Percentiles rank a stretch among this genome's conserved stretches.
These are phyloP conservation scores for Xylaria sp. DNA, from an alignment of 2,329 filamentous ascomycete species.

Conservation along the genomic window DNA sequence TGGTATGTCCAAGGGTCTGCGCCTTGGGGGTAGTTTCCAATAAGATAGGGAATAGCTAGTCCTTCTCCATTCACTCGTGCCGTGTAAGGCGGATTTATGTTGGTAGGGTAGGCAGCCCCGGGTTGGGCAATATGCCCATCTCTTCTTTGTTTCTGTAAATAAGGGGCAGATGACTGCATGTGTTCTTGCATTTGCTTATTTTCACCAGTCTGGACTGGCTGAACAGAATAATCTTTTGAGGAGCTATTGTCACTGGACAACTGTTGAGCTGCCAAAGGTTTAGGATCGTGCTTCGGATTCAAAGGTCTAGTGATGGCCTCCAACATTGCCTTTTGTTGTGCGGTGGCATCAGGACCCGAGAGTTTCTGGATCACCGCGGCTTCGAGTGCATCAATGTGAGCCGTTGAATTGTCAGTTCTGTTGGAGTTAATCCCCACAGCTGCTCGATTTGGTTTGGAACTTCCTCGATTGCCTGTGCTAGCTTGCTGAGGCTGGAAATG, in stretches of 20 bases:
- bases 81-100: conserved; percentile 20
- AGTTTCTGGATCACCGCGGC: conserved; percentile 37
- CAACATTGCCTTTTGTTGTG: conserved; percentile 27
- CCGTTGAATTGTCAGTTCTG: conserved; percentile 38
- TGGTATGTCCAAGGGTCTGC: conserved; percentile 54
- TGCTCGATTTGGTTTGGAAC: conserved; percentile 31
- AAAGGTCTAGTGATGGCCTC: conserved; percentile 30
- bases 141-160: conserved; percentile 30
- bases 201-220: background rate
- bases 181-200: conserved; percentile 22
- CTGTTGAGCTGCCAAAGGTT: conserved; percentile 9
- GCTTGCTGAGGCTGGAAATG: conserved; percentile 37
- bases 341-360: conserved; percentile 27
- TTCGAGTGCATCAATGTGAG: conserved; percentile 41
- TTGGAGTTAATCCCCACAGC: conserved; percentile 45
- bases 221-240: conserved; percentile 21
- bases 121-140: conserved; percentile 32
- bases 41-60: conserved; percentile 60
- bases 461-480: conserved; percentile 26
- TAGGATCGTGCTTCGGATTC: conserved; percentile 30
- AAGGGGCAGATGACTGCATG: conserved; percentile 15
- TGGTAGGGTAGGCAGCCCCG: conserved; percentile 27
- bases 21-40: conserved; percentile 61
- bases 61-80: conserved; percentile 17
- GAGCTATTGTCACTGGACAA: conserved; percentile 29